Evolutionary conservation across 768 basidiomycete species (phyloP), one percentile per base, ranked within the genome.

Genomic region (Rhodocollybia butyracea): DNA sequence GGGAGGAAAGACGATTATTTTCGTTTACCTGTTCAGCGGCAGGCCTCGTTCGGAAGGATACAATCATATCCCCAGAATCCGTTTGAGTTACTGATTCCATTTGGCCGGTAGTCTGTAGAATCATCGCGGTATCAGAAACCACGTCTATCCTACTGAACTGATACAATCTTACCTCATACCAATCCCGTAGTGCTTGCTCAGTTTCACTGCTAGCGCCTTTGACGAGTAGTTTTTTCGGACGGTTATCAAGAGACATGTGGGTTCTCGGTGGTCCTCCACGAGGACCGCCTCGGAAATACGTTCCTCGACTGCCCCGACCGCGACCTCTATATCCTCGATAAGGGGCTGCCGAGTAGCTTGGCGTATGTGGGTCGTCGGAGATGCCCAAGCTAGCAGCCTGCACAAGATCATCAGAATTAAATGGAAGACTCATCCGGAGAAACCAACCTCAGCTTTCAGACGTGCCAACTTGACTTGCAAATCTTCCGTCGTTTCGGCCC

Each of bases 221-320:
- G 27, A 97, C 74, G 21, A 88, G 70, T 22, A 97, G 72, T 68
- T 83, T 86, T 73, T 85, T 89, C 10, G 94, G 89, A 17, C 94
- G 83, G 64, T 94, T 93, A 68, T 97, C 94, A 27, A 97, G 81
- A 65, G 89, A 89, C 88, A 96, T 89, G 63, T 85, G 92, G 10
- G 77, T 74, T 39, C 87, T 80, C 10, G 84, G 77, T 43, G 82
- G 78, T 2, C 82, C 85, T 55, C 90, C 89, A 42, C 90, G 82
- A 59, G 80, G 75, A 8, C 75, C 77, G 39, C 78, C 79, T 13
- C 83, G 82, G 56, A 88, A 82, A 36, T 36, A 83, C 63, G 78
- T 86, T 13, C 81, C 73, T 43, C 91, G 69, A 0, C 68, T 70
- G 2, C 85, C 88, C 53, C 88, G 75, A 30, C 76, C 82, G 24